Evolutionary conservation across 805 yeast species (phyloP).

Genomic region (Grigorovia transvaalensis): DNA sequence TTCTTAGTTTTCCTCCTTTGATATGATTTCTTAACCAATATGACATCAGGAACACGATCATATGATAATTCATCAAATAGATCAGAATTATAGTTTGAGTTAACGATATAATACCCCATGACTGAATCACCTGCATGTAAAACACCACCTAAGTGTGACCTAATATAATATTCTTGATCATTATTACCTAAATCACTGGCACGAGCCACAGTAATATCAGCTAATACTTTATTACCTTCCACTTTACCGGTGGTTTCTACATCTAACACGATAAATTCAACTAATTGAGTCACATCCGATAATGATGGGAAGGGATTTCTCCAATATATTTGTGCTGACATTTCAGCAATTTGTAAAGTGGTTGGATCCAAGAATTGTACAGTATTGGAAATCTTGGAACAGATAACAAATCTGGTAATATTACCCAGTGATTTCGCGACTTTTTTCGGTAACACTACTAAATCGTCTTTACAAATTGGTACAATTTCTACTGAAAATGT

Average conservation of each 20-base stretch:
- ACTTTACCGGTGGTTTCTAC: constrained; percentile 82
- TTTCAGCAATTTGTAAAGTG: constrained; percentile 67
- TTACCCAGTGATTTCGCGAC: constrained; percentile 77
- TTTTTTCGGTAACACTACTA: constrained; percentile 82
- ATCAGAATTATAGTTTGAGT: constrained; percentile 82
- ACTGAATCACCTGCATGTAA: constrained; percentile 95
- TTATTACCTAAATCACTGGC: constrained; percentile 83
- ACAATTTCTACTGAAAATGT: constrained; percentile 88
- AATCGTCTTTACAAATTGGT: constrained; percentile 93
- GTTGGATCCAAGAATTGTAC: constrained; percentile 81
- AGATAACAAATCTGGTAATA: constrained; percentile 69
- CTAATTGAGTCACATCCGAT: constrained; percentile 62
- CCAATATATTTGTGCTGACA: constrained; percentile 67
- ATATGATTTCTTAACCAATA: constrained; percentile 81
- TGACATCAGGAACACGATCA: constrained; percentile 72
- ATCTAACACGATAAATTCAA: constrained; percentile 84
- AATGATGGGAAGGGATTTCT: constrained; percentile 71
- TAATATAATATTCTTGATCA: constrained; percentile 69
- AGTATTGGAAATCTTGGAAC: constrained; percentile 74
- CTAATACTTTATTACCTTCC: constrained; percentile 67
- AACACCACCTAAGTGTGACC: constrained; percentile 89
- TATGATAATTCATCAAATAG: constrained; percentile 62
- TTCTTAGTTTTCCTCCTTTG: constrained; percentile 64
- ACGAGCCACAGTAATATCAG: constrained; percentile 88
- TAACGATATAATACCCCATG: constrained; percentile 81